phyloP scores from a whole-genome alignment of 2,329 filamentous ascomycete genomes.

The Alternaria brassicae region DNA sequence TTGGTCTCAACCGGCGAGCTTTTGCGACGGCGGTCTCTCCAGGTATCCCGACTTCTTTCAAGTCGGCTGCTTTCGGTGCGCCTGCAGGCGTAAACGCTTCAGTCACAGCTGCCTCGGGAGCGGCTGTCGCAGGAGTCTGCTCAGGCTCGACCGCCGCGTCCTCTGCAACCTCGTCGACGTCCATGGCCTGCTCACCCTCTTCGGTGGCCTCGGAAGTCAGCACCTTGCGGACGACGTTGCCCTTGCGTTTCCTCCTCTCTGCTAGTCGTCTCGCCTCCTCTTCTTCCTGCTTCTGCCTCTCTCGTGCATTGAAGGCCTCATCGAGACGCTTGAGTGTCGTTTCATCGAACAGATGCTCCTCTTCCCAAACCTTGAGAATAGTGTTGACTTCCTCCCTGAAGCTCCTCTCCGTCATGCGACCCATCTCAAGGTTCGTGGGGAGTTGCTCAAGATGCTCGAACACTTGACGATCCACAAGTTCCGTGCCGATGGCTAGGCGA shows the following conservation, averaged over 20 bases:
- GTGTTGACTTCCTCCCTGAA: conserved; percentile 44
- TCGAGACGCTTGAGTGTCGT: conserved; percentile 33
- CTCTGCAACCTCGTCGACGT: conserved; percentile 21
- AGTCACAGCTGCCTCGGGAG: background rate
- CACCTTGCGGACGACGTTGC: conserved; percentile 18
- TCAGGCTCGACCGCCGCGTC: conserved; percentile 1
- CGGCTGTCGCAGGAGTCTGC: background rate
- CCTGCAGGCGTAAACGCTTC: background rate
- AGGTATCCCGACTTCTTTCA: conserved; percentile 21
- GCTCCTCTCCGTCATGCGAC: conserved; percentile 74
- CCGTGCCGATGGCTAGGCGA: conserved; percentile 77
- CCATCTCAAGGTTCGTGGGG: conserved; percentile 77
- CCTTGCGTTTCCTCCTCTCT: conserved; percentile 50
- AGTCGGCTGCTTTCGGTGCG: background rate
- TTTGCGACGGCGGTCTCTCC: conserved; percentile 48
- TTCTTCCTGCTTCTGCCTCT: conserved; percentile 52
- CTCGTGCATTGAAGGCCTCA: conserved; percentile 43
- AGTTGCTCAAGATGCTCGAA: conserved; percentile 80
- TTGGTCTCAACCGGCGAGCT: conserved; percentile 44
- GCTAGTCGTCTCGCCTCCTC: conserved; percentile 73
- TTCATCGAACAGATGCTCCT: conserved; percentile 44
- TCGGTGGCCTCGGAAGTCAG: conserved; percentile 13
- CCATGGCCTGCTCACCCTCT: conserved; percentile 30
- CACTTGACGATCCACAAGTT: conserved; percentile 70
- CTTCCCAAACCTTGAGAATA: conserved; percentile 46